Percentiles rank a stretch among this genome's conserved stretches.
Evolutionary conservation across 208 protist species (phyloP).

Genomic region (Entamoeba nuttalli): DNA sequence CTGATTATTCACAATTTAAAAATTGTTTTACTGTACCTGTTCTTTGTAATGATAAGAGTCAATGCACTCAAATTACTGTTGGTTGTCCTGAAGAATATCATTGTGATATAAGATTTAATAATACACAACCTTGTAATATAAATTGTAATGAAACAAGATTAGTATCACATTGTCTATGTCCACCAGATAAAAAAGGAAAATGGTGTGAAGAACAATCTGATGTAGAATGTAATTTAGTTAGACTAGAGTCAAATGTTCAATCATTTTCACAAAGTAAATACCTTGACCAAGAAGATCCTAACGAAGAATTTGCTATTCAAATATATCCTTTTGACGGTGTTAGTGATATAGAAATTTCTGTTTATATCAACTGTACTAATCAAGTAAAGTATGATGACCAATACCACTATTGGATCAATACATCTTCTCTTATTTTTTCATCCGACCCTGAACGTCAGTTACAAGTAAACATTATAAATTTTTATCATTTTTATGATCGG

Average conservation of each 20-base stretch:
- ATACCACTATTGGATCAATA: background rate
- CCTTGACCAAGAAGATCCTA: background rate
- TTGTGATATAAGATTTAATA: background rate
- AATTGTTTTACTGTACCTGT: background rate
- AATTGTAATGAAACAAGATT: background rate
- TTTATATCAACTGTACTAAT: background rate
- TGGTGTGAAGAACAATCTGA: background rate
- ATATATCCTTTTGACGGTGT: background rate
- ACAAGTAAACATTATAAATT: background rate
- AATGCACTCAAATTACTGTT: background rate
- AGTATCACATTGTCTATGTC: background rate
- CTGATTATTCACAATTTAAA: background rate
- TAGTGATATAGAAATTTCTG: background rate
- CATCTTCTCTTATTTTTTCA: background rate
- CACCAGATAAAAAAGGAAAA: background rate
- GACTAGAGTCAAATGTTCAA: background rate
- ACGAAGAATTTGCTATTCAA: background rate
- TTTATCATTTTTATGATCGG: background rate
- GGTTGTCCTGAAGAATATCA: background rate
- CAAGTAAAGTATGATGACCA: background rate
- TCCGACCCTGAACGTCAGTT: background rate
- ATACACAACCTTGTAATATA: background rate
- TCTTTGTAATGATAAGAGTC: background rate
- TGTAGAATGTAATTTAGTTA: background rate
- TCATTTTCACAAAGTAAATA: background rate